Base-by-base conservation (phyloP, 192 early-diverging fungal genomes). In the Diversispora eburnea region DNA sequence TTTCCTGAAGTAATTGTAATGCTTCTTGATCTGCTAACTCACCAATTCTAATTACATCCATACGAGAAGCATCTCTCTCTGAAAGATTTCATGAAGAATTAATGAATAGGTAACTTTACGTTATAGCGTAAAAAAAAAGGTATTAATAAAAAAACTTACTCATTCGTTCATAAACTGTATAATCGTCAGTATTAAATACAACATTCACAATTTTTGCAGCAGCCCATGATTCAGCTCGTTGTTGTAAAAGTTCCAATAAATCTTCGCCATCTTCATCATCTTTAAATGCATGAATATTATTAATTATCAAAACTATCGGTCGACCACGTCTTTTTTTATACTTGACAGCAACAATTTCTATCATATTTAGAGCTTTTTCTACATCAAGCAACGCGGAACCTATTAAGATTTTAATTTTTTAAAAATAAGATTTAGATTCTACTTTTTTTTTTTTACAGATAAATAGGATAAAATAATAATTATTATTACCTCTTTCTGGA, bases 241-340 rank as follows among this genome's bases (percentile, higher is more conserved):
- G 71, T 54, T 63, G 71, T 3, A 73, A 17, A n/a, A 73, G 19
- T 62, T 73, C 71, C 39, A 73, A 63, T 10, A 73, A 52, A 19
- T 73, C 71, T 25, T 33, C 43, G 3, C 71, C 71, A 8, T 73
- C 71, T 41, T 73, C 71, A 25, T 73, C 71, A 63, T 73, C 71
- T 63, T 54, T 54, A 62, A 73, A 73, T 49, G 71, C 8, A 51
- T 73, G 71, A 43, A 73, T 73, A n/a, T 73, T 73, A 63, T 73
- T 73, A 42, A 73, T 73, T 3, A 73, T 20, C 2, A 73, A 17
- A n/a, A 73, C 22, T 63, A 73, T 52, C 4, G 71, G 71, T 8
- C 43, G 8, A 13, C 71, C 46, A 45, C 56, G 12, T 52, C 47
- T 60, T 48, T 5, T 33, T 2, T 8, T 4, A 73, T 73, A 73